These are phyloP conservation scores for Phytophthora foliorum DNA, from an alignment of 352 stramenopile genomes.

Conservation along the genomic window DNA sequence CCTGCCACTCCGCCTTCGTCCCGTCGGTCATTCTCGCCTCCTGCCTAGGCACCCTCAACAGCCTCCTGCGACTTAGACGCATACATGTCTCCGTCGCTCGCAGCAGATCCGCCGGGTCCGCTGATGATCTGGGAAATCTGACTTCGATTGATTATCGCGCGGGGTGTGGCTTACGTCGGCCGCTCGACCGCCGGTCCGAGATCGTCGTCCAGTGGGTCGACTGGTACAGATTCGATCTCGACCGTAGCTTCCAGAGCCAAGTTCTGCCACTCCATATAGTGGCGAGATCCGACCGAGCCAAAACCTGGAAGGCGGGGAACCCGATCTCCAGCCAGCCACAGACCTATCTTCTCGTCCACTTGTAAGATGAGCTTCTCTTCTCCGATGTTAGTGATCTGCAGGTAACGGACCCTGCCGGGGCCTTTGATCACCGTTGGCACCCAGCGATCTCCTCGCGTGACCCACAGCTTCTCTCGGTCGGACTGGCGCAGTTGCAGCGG, in stretches of 20 bases:
- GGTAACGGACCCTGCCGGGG: background rate
- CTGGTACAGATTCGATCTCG: background rate
- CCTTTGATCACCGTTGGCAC: background rate
- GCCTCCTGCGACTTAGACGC: too few species aligned
- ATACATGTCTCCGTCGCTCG: too few species aligned
- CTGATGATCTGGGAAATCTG: too few species aligned
- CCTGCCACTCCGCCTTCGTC: too few species aligned
- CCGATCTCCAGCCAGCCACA: constrained; percentile 16
- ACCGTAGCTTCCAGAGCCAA: constrained; percentile 10
- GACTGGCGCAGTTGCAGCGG: background rate
- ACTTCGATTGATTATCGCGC: too few species aligned
- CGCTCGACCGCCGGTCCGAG: too few species aligned
- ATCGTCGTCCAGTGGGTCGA: too few species aligned
- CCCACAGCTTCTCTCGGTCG: constrained; percentile 13
- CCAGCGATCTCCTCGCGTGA: constrained; percentile 11
- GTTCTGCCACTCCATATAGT: constrained; percentile 23
- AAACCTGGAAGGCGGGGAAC: constrained; percentile 8
- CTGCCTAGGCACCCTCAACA: too few species aligned
- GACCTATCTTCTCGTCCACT: background rate
- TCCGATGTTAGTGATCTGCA: constrained; percentile 15
- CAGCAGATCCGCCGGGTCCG: too few species aligned
- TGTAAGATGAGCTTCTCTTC: background rate
- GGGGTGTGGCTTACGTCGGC: too few species aligned
- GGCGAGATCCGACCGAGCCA: constrained; percentile 11
- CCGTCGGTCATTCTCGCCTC: too few species aligned